These are phyloP conservation scores for Arthrobotrys sinensis DNA, from an alignment of 2,329 filamentous ascomycete genomes.

Conservation along the genomic window DNA sequence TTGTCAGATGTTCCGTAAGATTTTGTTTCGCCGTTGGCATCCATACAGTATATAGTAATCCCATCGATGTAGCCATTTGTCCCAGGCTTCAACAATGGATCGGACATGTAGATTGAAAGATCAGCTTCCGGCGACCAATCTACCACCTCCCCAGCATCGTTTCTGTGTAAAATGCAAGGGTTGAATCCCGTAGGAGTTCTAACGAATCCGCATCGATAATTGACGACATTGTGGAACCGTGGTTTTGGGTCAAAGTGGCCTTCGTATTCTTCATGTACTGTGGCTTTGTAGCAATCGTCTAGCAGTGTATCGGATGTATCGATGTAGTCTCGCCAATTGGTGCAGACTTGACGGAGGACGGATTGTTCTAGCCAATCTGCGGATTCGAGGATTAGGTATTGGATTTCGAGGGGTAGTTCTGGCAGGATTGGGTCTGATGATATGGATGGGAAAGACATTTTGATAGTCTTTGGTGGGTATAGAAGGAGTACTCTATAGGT, in stretches of 20 bases:
- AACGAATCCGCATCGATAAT: neutral
- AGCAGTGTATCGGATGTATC: slow-evolving; percentile 24
- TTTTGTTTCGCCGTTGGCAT: neutral
- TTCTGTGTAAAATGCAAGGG: neutral
- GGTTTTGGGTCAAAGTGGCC: neutral
- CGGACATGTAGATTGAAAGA: slow-evolving; percentile 11
- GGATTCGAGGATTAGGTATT: slow-evolving; percentile 30
- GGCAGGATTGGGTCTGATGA: neutral
- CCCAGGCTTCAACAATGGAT: slow-evolving; percentile 8
- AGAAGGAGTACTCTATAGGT: too few relatives aligned
- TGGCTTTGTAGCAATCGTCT: slow-evolving; percentile 20
- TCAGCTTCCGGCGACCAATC: slow-evolving; percentile 13
- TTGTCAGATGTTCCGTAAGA: neutral
- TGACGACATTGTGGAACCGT: slow-evolving; percentile 3
- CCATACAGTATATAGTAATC: neutral
- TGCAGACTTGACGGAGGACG: slow-evolving; percentile 23
- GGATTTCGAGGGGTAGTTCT: slow-evolving; percentile 29
- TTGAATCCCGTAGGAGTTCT: neutral
- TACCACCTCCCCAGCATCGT: neutral
- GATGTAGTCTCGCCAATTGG: slow-evolving; percentile 13
- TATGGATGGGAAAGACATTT: neutral
- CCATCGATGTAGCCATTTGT: neutral
- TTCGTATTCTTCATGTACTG: neutral
- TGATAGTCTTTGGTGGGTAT: neutral
- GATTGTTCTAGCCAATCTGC: slow-evolving; percentile 19